These are phyloP conservation scores for Pyrenophora graminea DNA, from an alignment of 2,329 filamentous ascomycete genomes.

Conservation along the genomic window DNA sequence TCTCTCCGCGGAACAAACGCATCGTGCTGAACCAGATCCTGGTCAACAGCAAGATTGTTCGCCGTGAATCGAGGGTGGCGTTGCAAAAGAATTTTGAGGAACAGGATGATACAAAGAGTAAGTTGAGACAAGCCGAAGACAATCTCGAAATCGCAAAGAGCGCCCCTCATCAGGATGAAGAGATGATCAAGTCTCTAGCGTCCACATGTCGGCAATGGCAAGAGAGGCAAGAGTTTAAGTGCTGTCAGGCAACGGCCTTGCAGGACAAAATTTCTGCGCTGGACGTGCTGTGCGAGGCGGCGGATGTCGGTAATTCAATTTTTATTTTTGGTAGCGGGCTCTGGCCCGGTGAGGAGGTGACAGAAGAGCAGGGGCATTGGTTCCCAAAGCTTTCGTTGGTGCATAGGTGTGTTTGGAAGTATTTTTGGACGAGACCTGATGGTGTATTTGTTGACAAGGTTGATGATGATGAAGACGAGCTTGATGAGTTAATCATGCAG, in stretches of 20 bases:
- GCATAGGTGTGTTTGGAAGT: slow-evolving; percentile 1
- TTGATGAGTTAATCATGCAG: too few species aligned
- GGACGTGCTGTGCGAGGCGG: neutral
- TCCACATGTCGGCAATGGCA: too few species aligned
- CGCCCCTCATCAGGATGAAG: neutral
- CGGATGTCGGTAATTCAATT: neutral
- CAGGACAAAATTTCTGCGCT: neutral
- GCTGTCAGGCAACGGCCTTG: too few species aligned
- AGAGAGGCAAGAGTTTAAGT: neutral
- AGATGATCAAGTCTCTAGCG: neutral
- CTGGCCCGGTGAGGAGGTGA: neutral
- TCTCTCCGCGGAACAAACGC: neutral
- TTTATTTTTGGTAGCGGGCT: neutral
- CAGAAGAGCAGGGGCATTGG: neutral
- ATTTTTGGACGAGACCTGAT: slow-evolving; percentile 1
- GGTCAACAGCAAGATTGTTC: neutral
- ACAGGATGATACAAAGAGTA: neutral
- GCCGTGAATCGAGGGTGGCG: neutral
- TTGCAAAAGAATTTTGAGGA: neutral
- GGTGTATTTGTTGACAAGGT: neutral
- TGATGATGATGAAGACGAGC: too few species aligned
- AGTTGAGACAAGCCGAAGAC: neutral
- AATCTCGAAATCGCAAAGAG: neutral
- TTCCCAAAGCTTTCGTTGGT: neutral
- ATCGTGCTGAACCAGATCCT: neutral